Evolutionary conservation across 805 yeast genomes (phyloP).

Genomic region (Suhomyces emberorum): DNA sequence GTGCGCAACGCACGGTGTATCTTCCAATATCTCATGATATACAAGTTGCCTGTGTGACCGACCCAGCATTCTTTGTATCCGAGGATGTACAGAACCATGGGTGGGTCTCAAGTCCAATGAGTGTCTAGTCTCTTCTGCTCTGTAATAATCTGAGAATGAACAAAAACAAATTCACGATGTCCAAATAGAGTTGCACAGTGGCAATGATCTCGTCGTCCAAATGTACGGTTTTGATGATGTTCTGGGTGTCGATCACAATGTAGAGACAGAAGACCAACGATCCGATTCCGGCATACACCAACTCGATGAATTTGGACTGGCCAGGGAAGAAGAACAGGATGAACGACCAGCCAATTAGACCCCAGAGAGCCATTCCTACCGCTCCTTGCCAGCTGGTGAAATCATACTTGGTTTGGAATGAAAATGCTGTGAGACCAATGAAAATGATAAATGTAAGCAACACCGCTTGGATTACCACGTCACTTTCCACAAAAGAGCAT

Average conservation of each 20-base stretch:
- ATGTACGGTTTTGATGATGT: constrained; percentile 67
- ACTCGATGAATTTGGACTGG: constrained; percentile 52
- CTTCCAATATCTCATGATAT: constrained; percentile 1
- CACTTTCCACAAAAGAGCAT: constrained; percentile 60
- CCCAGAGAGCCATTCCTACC: constrained; percentile 55
- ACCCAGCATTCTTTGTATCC: background rate
- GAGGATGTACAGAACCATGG: too few species aligned
- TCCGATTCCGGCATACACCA: constrained; percentile 68
- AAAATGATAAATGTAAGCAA: constrained; percentile 67
- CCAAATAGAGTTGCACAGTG: constrained; percentile 74
- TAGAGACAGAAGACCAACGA: constrained; percentile 71
- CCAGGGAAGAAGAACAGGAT: constrained; percentile 63
- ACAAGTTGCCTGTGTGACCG: constrained; percentile 10
- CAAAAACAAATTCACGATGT: constrained; percentile 75
- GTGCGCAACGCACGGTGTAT: background rate
- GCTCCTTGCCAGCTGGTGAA: constrained; percentile 65
- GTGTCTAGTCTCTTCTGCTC: constrained; percentile 11
- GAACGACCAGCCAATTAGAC: constrained; percentile 68
- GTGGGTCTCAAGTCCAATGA: too few species aligned
- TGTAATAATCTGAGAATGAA: constrained; percentile 66
- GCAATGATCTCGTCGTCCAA: constrained; percentile 87
- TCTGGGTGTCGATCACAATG: constrained; percentile 77
- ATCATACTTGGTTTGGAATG: constrained; percentile 75
- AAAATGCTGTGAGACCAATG: constrained; percentile 71
- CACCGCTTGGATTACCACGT: constrained; percentile 66